These are phyloP conservation scores for Vicia faba DNA, from an alignment of 306 rosid species.

Conservation along the genomic window DNA sequence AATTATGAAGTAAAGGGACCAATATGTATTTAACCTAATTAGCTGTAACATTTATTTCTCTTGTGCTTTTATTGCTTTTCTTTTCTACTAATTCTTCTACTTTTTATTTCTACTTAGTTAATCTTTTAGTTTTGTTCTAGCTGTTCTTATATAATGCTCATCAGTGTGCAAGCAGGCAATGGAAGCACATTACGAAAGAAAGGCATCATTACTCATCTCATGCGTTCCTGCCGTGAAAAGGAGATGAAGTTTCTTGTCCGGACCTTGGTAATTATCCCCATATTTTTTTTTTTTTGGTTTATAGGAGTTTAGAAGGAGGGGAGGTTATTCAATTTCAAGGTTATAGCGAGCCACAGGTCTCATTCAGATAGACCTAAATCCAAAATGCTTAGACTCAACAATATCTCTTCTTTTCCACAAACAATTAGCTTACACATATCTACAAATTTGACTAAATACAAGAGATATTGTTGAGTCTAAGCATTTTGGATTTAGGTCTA, in stretches of 20 bases:
- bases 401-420: too few relatives aligned
- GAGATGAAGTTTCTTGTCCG: constrained; percentile 94
- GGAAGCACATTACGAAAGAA: constrained; percentile 85
- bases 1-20: constrained; percentile 2
- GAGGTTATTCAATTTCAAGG: constrained; percentile 17
- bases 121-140: constrained; percentile 31
- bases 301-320: constrained; percentile 23
- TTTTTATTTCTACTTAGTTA: constrained; percentile 26
- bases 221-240: constrained; percentile 88
- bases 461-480: background rate
- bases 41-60: constrained; percentile 7
- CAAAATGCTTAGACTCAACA: too few relatives aligned
- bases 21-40: constrained; percentile 21
- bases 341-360: constrained; percentile 9
- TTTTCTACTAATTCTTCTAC: background rate
- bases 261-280: constrained; percentile 73
- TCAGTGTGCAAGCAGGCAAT: constrained; percentile 89
- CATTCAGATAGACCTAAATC: too few relatives aligned
- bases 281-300: background rate
- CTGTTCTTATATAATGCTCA: constrained; percentile 50
- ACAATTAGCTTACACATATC: too few relatives aligned
- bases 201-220: constrained; percentile 74
- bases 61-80: background rate
- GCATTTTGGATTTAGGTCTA: background rate
- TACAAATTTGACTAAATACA: background rate